Base-by-base conservation (phyloP, 78 protist species). In the Diacronema lutheri region DNA sequence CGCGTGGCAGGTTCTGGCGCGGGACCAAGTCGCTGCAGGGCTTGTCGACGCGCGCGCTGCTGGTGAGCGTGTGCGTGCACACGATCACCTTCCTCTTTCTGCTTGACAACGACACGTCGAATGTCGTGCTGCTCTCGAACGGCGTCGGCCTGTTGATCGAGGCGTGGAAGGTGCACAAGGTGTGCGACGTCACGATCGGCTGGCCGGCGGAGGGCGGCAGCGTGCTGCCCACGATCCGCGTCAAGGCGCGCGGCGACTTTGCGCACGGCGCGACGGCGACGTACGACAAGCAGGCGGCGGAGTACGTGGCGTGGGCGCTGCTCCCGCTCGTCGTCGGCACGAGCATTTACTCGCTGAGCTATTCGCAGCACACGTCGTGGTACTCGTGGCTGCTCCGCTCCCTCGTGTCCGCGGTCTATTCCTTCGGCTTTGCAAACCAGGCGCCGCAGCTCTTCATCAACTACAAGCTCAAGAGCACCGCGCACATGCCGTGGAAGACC, bases 401-500 rank as follows among this genome's bases (percentile, higher is more conserved):
- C 29, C 35, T 38, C 26, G 44, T 23, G 25, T 3, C 4, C 5
- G 9, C 25, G 41, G 88, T 84, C 16, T 84, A 84, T 72, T 41
- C 77, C 41, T 90, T 88, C 35, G 92, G 90, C 50, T 98, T 97
- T 84, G 90, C 93, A 44, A 65, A 84, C 93, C 95, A 97, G 99
- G 90, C 94, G 16, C 99, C 99, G 62, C 99, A 97, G 87, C 88
- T 98, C 57, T 97, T 95, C 77, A 94, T 98, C 94, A 98, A 98
- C 92, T 96, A 98, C 93, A 78, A 83, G 56, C 87, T 93, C 61
- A 94, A 94, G 89, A 90, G 95, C 23, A 98, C 96, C n/a, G 97
- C 98, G 2, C 97, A 92, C 60, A 85, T 98, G 25, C 98, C 99
- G 38, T 97, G 97, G 97, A 84, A 90, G 33, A 78, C 93, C 19